Evolutionary conservation across 2,329 filamentous ascomycete genomes (phyloP).

Genomic region (Alternaria solani): DNA sequence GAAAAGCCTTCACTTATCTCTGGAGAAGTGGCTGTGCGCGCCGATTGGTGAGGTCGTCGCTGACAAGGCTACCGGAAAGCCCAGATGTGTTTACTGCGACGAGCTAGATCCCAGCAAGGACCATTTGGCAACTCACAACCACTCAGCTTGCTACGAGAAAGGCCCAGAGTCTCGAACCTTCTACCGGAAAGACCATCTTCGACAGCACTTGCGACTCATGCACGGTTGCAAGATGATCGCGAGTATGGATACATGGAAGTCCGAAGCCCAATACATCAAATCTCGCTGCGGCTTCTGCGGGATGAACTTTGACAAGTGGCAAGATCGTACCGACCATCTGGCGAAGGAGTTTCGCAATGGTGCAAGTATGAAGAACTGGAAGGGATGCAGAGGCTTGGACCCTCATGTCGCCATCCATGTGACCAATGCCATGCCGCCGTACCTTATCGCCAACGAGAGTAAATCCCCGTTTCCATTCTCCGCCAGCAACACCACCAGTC

Average conservation of each 20-base stretch:
- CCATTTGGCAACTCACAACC: conserved; percentile 68
- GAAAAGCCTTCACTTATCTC: conserved; percentile 49
- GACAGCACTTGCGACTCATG: conserved; percentile 68
- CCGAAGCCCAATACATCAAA: conserved; percentile 62
- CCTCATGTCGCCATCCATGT: conserved; percentile 58
- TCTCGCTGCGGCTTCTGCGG: conserved; percentile 64
- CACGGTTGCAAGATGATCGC: conserved; percentile 68
- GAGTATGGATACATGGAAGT: conserved; percentile 72
- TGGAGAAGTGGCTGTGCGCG: conserved; percentile 62
- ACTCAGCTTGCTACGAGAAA: conserved; percentile 71
- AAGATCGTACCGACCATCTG: conserved; percentile 61
- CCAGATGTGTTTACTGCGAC: conserved; percentile 67
- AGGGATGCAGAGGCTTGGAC: conserved; percentile 63
- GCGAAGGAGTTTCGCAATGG: conserved; percentile 64
- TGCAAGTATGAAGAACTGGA: conserved; percentile 63
- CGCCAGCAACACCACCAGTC: conserved; percentile 49
- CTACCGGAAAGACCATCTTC: conserved; percentile 69
- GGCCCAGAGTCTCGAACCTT: conserved; percentile 69
- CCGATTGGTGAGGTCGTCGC: conserved; percentile 65
- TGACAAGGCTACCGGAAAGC: conserved; percentile 64
- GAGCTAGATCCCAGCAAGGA: conserved; percentile 61
- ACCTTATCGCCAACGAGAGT: conserved; percentile 59
- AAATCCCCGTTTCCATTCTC: conserved; percentile 58
- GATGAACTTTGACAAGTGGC: conserved; percentile 59
- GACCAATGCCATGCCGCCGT: conserved; percentile 61